Conservation (phyloP, 2,329 filamentous ascomycete species). For the Phyllosticta ampelicida region DNA sequence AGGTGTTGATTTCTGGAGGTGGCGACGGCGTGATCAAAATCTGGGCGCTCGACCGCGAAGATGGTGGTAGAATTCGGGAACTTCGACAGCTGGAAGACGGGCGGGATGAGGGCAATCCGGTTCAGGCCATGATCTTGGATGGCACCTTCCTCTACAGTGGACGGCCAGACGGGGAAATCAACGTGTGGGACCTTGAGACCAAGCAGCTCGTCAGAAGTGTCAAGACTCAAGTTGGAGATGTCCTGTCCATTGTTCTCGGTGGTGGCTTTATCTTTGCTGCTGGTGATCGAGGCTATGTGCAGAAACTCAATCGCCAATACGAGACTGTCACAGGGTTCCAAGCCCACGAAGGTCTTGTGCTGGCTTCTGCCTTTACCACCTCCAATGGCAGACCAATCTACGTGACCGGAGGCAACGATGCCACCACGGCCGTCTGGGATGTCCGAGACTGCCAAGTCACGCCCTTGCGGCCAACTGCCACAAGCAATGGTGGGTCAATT, state of each 20-base stretch:
- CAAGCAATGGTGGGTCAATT: conserved; percentile 42
- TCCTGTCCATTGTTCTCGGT: conserved; percentile 77
- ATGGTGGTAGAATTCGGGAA: conserved; percentile 54
- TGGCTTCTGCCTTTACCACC: conserved; percentile 68
- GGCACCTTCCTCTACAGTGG: conserved; percentile 90
- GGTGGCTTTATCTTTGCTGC: conserved; percentile 80
- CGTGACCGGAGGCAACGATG: conserved; percentile 89
- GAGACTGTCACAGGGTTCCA: conserved; percentile 68
- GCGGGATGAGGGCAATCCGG: conserved; percentile 45
- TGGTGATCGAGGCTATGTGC: conserved; percentile 71
- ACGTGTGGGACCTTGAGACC: conserved; percentile 95
- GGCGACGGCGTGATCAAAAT: conserved; percentile 91
- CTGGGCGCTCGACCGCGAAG: conserved; percentile 62
- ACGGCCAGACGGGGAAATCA: conserved; percentile 74
- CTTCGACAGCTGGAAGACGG: conserved; percentile 56
- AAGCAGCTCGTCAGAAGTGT: conserved; percentile 81
- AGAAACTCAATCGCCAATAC: conserved; percentile 70
- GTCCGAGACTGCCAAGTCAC: conserved; percentile 46
- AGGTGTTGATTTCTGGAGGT: conserved; percentile 80
- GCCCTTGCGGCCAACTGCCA: conserved; percentile 36
- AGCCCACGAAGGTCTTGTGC: conserved; percentile 76
- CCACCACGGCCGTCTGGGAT: conserved; percentile 81
- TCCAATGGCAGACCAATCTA: conserved; percentile 69
- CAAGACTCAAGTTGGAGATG: conserved; percentile 67
- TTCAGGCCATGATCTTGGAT: conserved; percentile 73